phyloP scores from a whole-genome alignment of 192 early-diverging fungal species.

The Podila clonocystis region DNA sequence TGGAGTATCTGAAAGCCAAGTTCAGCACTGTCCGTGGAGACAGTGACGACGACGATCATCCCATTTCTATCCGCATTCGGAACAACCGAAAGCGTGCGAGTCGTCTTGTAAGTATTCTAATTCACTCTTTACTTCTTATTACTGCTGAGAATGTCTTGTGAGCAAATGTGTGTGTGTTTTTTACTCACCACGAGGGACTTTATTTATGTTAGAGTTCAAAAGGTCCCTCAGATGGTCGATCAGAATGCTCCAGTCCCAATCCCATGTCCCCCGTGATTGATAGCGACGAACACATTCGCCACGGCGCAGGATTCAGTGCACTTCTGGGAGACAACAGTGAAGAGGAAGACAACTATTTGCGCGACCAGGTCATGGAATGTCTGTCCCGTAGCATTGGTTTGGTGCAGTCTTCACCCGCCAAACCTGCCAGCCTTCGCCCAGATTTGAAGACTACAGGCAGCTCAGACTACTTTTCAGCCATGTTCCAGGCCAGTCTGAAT shows the following conservation, averaged over 20 bases:
- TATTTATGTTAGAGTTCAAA: slow-evolving; percentile 8
- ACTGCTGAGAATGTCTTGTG: neutral
- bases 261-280: slow-evolving; percentile 21
- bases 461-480: slow-evolving; percentile 48
- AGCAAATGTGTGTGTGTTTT: too few species aligned
- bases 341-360: slow-evolving; percentile 67
- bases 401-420: slow-evolving; percentile 18
- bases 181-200: neutral
- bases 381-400: slow-evolving; percentile 71
- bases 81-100: slow-evolving; percentile 28
- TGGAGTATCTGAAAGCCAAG: slow-evolving; percentile 66
- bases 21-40: slow-evolving; percentile 50
- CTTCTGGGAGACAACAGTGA: slow-evolving; percentile 54
- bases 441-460: slow-evolving; percentile 33
- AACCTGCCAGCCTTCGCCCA: slow-evolving; percentile 14
- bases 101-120: slow-evolving; percentile 16
- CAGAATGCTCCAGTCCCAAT: slow-evolving; percentile 14
- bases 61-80: slow-evolving; percentile 43
- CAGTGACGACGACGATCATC: slow-evolving; percentile 39
- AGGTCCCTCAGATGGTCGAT: slow-evolving; percentile 5
- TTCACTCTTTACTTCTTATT: neutral
- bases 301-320: slow-evolving; percentile 49
- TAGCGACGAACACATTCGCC: slow-evolving; percentile 38
- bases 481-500: slow-evolving; percentile 40
- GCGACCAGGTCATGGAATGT: slow-evolving; percentile 69